Conservation (phyloP, 257 asterid species). For the Euphrasia confusa region DNA sequence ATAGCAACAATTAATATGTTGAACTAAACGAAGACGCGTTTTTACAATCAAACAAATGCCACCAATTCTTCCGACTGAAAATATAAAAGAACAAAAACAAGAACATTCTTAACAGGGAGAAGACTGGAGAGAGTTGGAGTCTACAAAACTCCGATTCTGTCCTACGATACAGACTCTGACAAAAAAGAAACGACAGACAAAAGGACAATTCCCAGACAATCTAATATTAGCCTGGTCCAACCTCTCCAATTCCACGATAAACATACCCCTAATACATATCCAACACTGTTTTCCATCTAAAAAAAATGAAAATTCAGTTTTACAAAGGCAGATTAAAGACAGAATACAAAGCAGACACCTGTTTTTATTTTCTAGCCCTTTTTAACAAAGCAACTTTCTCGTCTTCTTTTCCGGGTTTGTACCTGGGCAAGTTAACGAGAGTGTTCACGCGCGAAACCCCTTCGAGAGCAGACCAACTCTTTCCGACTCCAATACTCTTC, state of each 20-base stretch:
- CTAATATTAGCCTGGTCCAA: conserved; percentile 38
- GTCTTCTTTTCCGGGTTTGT: conserved; percentile 21
- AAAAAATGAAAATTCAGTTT: background rate
- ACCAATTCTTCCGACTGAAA: too few relatives aligned
- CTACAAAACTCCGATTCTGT: conserved; percentile 32
- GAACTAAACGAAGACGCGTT: background rate
- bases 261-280: conserved; percentile 15
- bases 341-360: too few relatives aligned
- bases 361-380: conserved; percentile 19
- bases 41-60: too few relatives aligned
- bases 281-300: background rate
- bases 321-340: background rate
- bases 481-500: conserved; percentile 1
- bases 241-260: conserved; percentile 18
- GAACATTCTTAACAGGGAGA: background rate
- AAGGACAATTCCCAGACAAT: conserved; percentile 27
- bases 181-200: conserved; percentile 14
- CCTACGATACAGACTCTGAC: background rate
- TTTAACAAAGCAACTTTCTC: conserved; percentile 23
- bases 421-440: conserved; percentile 39
- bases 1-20: too few relatives aligned
- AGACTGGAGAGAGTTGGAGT: conserved; percentile 22
- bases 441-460: conserved; percentile 45
- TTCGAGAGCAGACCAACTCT: conserved; percentile 32
- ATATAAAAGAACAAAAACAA: background rate